Base-by-base conservation (phyloP, 1,139 yeast genomes). In the Blastobotrys elegans region DNA sequence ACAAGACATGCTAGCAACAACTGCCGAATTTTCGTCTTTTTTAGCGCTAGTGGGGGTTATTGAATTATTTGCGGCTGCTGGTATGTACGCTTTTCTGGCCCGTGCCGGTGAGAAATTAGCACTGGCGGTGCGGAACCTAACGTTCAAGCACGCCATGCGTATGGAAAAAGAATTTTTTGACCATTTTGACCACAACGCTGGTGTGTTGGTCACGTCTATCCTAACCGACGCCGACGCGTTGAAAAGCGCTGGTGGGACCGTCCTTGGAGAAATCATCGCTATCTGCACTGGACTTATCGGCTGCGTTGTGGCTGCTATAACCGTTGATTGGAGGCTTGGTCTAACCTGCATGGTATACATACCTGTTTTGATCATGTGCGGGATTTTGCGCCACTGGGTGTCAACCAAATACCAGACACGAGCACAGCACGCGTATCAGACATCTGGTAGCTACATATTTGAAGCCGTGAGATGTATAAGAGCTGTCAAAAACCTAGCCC, bases 161-260 rank as follows among this genome's bases (percentile, higher is more conserved):
- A 43, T 43, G 47, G 47, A 43, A 11, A 39, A 39, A 21, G 16
- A 17, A 6, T 43, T 43, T 17, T 43, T 37, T 31, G 47, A 37
- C 33, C 13, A 13, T n/a, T 20, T 7, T 6, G 47, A 43, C 30
- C 33, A 43, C 40, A n/a, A 30, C 3, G 14, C 29, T 3, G 26
- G 10, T 14, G 37, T 30, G 8, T 17, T 43, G 13, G 27, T 43
- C 18, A 37, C 47, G 5, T 27, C 35, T 11, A 29, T 43, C 7
- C 26, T 43, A 3, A 22, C 31, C 11, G 47, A 43, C 17, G 37
- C 35, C 2, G 47, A 43, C 14, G 26, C 7, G 4, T 14, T 43
- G 14, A 43, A 36, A 22, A 20, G 24, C 18, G 34, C 35, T n/a
- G 47, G 47, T 13, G 47, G 47, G 2, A 16, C 32, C 2, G n/a